Base-by-base conservation (phyloP, 2,329 filamentous ascomycete genomes). In the Dactylellina parvicollis region DNA sequence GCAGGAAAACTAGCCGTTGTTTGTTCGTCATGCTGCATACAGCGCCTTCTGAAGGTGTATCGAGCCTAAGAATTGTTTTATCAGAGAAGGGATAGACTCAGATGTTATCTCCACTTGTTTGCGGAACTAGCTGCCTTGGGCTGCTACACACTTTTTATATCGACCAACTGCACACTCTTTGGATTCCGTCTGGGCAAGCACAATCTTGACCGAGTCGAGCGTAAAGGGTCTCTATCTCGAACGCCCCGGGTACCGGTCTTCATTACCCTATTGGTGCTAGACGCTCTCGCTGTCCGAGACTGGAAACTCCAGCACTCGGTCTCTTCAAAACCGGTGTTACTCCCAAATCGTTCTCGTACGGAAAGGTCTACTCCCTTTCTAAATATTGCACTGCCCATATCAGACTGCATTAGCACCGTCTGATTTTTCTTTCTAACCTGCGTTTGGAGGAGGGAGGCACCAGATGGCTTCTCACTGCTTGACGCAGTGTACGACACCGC, bases 401-500 rank as follows among this genome's bases (percentile, higher is more conserved):
- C 36, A 55, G 32, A 44, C 32, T 55, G 57, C 64, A 60, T 55
- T 60, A 69, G 55, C 38, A 50, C 10, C 5, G 34, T 38, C 34
- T 38, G 34, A 10, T 9, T 54, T 52, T 69, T 18, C 38, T 57
- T 47, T 61, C 24, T 55, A 38, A 26, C 42, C 47, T 50, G 52
- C 62, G 47, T 56, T 67, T 67, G 54, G 62, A 67, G 52, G 62
- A 67, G 62, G 50, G 42, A 67, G 44, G 52, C 52, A n/a, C n/a
- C n/a, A 67, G 44, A 67, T 44, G 62, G 62, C 60, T 47, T 73
- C 60, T 73, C 47, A 57, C 52, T 66, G 60, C 60, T 73, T 73
- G 69, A 73, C 60, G 69, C 69, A 73, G 69, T 66, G 54, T 34
- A 60, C 60, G 60, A 66, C 60, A 73, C 60, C 47, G 54, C 60